Conservation (phyloP, 1,139 yeast genomes). For the Lodderomyces theae region DNA sequence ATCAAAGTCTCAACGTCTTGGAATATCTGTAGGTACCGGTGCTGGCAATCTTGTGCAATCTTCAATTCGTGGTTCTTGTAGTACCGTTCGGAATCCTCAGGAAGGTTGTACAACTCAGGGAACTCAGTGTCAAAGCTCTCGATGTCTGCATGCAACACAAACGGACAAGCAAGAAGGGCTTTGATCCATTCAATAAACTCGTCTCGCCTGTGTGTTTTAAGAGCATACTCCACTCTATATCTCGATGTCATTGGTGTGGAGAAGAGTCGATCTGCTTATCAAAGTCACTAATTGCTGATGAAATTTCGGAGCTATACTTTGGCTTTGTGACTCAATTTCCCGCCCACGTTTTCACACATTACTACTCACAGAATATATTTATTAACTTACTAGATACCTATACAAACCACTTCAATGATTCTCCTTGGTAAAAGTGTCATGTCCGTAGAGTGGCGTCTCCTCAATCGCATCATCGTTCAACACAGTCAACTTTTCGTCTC, state of each 20-base stretch:
- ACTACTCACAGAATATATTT: not conserved
- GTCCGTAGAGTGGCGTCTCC: slow-evolving; percentile 2
- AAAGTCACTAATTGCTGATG: too few species aligned
- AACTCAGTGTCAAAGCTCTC: slow-evolving; percentile 31
- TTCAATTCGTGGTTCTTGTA: slow-evolving; percentile 23
- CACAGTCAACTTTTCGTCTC: slow-evolving; percentile 16
- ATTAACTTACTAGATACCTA: not conserved
- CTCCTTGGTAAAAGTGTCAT: slow-evolving; percentile 1
- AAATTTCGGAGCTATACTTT: too few species aligned
- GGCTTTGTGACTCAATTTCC: not conserved
- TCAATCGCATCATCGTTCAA: slow-evolving; percentile 4
- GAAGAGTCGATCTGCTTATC: too few species aligned
- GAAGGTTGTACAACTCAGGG: slow-evolving; percentile 15
- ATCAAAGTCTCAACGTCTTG: slow-evolving; percentile 76
- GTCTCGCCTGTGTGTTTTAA: slow-evolving; percentile 87
- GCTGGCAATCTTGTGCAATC: slow-evolving; percentile 43
- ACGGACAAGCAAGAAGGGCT: slow-evolving; percentile 85
- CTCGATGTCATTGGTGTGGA: slow-evolving; percentile 47
- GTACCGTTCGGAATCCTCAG: slow-evolving; percentile 16
- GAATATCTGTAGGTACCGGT: slow-evolving; percentile 82
- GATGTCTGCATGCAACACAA: slow-evolving; percentile 76
- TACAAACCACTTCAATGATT: not conserved
- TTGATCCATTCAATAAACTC: slow-evolving; percentile 96
- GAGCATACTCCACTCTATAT: slow-evolving; percentile 58
- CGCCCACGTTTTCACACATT: not conserved